Base-by-base conservation (phyloP, 2,329 filamentous ascomycete species). In the Plectosphaerella sp. region DNA sequence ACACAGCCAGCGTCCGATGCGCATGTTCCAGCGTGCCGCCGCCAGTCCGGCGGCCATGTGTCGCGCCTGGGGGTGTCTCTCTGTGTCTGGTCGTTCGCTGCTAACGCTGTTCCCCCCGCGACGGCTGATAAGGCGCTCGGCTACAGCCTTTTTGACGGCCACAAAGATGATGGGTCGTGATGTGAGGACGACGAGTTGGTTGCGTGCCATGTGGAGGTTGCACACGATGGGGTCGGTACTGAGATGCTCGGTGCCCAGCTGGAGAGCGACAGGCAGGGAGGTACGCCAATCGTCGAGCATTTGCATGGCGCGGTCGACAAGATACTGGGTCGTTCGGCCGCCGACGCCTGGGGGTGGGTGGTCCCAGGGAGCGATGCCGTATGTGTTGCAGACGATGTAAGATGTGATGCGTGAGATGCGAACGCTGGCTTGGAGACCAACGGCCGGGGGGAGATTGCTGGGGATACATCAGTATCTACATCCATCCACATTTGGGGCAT, bases 101-200 rank as follows among this genome's bases (percentile, higher is more conserved):
- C 8, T 9, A 9, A 54, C 57, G 62, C 22, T 22, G 22, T 22
- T 22, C 4, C 28, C 28, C 11, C 28, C 28, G 8, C 54, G 54
- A 22, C 56, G 65, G 28, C 60, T 61, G 51, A 69, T 61, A 15
- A 71, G 64, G 25, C 69, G 66, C 54, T 72, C 72, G 20, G 71
- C 73, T 16, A 78, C 70, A 11, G 70, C 68, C 51, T 70, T 75
- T 58, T 76, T 76, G 24, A 77, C 73, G 2, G 73, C 69, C 7
- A 69, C 64, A 45, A 79, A 71, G 57, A 79, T 74, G 15, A 75
- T 66, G 3, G 77, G 76, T 1, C 77, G 73, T 25, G 76, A 66
- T 11, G 74, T 67, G 14, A 79, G 64, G 46, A 80, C 73, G n/a
- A 76, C 55, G 15, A 79, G 70, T 71, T 79, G 64, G 54, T 79